These are phyloP conservation scores for Solanum bukasovii DNA, from an alignment of 257 asterid genomes.

Conservation along the genomic window DNA sequence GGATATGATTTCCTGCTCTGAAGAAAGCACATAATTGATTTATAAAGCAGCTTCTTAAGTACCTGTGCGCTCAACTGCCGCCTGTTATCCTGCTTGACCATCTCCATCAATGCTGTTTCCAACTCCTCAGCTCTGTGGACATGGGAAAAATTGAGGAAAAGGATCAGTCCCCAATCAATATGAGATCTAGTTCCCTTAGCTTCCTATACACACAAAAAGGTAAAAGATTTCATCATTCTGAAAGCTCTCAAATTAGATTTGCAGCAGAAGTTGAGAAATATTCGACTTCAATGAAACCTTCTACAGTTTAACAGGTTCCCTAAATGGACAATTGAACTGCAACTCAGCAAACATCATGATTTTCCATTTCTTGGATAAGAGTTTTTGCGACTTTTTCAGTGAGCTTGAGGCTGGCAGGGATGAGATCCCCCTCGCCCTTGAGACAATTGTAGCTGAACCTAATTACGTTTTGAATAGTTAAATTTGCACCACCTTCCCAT, in stretches of 20 bases:
- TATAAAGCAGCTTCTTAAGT: slow-evolving; percentile 11
- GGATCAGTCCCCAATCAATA: background rate
- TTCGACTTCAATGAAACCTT: background rate
- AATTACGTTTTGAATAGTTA: background rate
- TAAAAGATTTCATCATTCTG: background rate
- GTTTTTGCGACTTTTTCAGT: background rate
- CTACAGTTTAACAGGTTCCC: background rate
- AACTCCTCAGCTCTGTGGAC: slow-evolving; percentile 87
- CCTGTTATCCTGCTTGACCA: slow-evolving; percentile 97
- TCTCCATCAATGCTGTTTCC: slow-evolving; percentile 94
- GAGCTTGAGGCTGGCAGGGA: background rate
- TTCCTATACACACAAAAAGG: background rate
- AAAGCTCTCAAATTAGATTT: background rate
- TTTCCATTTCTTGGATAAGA: background rate
- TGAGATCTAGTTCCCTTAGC: background rate
- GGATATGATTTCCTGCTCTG: background rate
- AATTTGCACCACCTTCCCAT: background rate
- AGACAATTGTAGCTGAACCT: background rate
- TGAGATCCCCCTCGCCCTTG: background rate
- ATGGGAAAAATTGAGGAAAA: background rate
- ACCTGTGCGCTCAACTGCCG: slow-evolving; percentile 89
- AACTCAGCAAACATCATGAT: background rate
- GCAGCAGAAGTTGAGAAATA: background rate
- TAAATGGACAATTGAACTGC: background rate
- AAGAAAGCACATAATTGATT: background rate